Conservation (phyloP, 2,329 filamentous ascomycete genomes). For the Colletotrichum brevisporum region DNA sequence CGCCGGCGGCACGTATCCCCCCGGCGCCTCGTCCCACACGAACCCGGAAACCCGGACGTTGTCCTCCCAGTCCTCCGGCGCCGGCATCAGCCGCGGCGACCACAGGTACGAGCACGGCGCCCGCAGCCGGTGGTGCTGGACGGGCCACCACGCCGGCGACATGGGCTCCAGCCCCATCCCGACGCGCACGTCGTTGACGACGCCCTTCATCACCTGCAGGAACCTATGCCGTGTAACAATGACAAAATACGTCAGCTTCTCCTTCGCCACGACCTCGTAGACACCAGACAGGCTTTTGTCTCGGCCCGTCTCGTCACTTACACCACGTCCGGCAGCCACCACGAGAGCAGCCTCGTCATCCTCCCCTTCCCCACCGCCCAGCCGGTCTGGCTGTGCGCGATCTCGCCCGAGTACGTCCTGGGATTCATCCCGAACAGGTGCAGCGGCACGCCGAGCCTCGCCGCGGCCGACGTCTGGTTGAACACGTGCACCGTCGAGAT, state of each 20-base stretch:
- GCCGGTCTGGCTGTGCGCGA: constrained; percentile 34
- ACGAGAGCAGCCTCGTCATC: constrained; percentile 19
- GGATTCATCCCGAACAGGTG: constrained; percentile 76
- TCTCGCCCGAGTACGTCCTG: constrained; percentile 30
- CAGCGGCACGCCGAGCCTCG: constrained; percentile 71
- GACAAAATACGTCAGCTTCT: background rate
- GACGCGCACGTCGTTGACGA: constrained; percentile 62
- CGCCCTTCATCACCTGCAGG: constrained; percentile 39
- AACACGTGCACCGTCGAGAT: constrained; percentile 47
- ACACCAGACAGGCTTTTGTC: background rate
- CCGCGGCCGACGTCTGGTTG: constrained; percentile 55
- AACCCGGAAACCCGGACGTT: constrained; percentile 69
- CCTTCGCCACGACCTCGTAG: background rate
- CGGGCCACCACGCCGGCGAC: constrained; percentile 63
- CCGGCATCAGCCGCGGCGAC: constrained; percentile 62
- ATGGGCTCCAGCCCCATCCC: constrained; percentile 61
- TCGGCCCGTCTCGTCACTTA: constrained; percentile 2
- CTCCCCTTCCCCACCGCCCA: constrained; percentile 18
- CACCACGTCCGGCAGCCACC: constrained; percentile 34
- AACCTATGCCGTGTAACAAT: constrained; percentile 10
- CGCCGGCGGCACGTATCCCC: constrained; percentile 57
- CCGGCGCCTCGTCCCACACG: constrained; percentile 65
- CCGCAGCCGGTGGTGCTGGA: constrained; percentile 60
- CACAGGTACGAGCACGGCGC: constrained; percentile 63
- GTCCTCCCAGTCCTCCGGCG: constrained; percentile 67